Conservation (phyloP, 225 moss, liverwort and hornwort genomes). For the Rhytidiadelphus loreus region DNA sequence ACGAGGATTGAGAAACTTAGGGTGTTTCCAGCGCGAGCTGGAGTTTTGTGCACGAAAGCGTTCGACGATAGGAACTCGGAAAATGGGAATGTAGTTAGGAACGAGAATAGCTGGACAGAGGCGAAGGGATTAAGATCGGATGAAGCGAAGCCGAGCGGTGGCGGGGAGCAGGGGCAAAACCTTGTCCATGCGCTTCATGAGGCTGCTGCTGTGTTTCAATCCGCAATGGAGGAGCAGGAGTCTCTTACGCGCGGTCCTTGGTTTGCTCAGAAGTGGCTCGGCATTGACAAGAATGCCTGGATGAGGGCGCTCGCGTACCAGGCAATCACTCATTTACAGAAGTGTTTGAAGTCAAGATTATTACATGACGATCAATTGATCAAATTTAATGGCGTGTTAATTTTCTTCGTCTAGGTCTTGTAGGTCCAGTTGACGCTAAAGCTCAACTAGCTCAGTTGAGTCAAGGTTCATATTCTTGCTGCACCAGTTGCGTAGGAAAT, state of each 20-base stretch:
- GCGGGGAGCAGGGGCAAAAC: conserved; percentile 28
- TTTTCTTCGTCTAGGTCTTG: not conserved
- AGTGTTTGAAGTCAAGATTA: not conserved
- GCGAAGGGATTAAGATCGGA: conserved; percentile 3
- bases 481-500: not conserved
- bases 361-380: not conserved
- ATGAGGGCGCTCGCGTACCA: conserved; percentile 50
- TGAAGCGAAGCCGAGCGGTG: conserved; percentile 14
- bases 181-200: conserved; percentile 48
- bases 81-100: conserved; percentile 25
- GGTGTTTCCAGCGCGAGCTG: not conserved
- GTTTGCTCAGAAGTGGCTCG: conserved; percentile 57
- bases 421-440: not conserved
- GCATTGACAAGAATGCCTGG: conserved; percentile 53
- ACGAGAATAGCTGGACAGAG: conserved; percentile 11
- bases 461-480: not conserved
- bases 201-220: conserved; percentile 41
- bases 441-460: not conserved
- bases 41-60: conserved; percentile 3
- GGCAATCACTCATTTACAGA: conserved; percentile 9
- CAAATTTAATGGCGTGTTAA: not conserved
- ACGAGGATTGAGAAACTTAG: conserved; percentile 18
- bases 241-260: conserved; percentile 45
- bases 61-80: conserved; percentile 10
- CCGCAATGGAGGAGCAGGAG: conserved; percentile 51